Percentiles rank a stretch among this genome's conserved stretches.
These are phyloP conservation scores for Taphrina pruni DNA, from an alignment of 1,139 yeast genomes.

Conservation along the genomic window DNA sequence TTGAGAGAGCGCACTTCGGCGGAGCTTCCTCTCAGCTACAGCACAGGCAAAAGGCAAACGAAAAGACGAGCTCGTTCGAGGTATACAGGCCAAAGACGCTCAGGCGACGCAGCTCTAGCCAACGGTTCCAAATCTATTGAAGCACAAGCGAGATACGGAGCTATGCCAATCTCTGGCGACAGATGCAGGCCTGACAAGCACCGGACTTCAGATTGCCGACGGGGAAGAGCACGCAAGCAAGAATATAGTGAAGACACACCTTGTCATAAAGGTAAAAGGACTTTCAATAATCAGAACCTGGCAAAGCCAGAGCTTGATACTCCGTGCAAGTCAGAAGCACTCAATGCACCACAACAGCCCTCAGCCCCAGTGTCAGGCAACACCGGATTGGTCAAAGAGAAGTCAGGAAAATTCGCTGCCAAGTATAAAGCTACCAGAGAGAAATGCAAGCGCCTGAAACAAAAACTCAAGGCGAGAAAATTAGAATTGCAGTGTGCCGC, in stretches of 20 bases:
- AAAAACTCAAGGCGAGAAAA: conserved; percentile 1
- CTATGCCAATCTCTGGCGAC: neutral
- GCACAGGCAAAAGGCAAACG: neutral
- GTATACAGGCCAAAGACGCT: neutral
- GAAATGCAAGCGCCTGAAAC: neutral
- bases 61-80: too few species aligned
- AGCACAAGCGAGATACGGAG: neutral
- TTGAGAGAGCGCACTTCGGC: neutral
- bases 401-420: neutral
- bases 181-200: neutral
- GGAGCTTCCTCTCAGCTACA: neutral
- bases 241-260: neutral
- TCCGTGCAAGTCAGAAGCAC: too few species aligned
- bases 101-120: neutral
- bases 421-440: neutral
- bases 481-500: neutral
- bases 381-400: too few species aligned
- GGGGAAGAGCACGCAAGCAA: neutral
- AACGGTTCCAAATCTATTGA: neutral
- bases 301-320: too few species aligned
- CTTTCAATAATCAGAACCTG: neutral
- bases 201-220: too few species aligned
- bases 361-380: too few species aligned
- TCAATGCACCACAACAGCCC: too few species aligned
- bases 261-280: neutral